Conservation (phyloP, 768 basidiomycete species). For the Rhizopogon rudus region DNA sequence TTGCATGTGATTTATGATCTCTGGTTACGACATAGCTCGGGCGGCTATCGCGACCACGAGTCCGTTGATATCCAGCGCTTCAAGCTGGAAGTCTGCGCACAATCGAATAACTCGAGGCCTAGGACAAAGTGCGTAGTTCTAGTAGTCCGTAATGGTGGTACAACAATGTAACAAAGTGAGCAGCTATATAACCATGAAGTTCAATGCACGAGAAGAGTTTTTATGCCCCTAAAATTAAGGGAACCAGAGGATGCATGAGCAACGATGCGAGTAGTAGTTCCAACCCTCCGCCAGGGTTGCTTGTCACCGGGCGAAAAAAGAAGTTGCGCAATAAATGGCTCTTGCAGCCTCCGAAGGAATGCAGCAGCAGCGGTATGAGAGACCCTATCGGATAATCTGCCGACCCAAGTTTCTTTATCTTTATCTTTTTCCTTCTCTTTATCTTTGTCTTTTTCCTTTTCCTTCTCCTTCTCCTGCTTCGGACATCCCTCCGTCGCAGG, state of each 20-base stretch:
- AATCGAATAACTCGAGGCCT: too few species aligned
- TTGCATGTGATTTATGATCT: too few species aligned
- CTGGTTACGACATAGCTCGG: too few species aligned
- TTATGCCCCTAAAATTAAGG: background rate
- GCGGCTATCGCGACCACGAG: too few species aligned
- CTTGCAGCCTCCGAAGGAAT: conserved; percentile 1
- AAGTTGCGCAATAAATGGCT: conserved; percentile 3
- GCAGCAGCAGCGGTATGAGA: background rate
- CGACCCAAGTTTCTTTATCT: background rate
- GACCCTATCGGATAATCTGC: background rate
- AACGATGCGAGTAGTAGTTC: background rate
- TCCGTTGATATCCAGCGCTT: too few species aligned
- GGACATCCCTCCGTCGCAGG: background rate
- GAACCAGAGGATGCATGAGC: background rate
- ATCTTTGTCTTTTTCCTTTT: background rate
- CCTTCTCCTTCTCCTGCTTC: background rate
- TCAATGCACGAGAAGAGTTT: background rate
- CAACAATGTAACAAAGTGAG: background rate
- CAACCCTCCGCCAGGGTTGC: background rate
- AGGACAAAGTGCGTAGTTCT: too few species aligned
- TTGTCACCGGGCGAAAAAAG: background rate
- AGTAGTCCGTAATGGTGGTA: background rate
- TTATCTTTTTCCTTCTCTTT: background rate
- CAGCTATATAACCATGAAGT: background rate
- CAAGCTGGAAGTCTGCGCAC: too few species aligned